phyloP scores from a whole-genome alignment of 805 yeast species.

The Candida manassasensis region DNA sequence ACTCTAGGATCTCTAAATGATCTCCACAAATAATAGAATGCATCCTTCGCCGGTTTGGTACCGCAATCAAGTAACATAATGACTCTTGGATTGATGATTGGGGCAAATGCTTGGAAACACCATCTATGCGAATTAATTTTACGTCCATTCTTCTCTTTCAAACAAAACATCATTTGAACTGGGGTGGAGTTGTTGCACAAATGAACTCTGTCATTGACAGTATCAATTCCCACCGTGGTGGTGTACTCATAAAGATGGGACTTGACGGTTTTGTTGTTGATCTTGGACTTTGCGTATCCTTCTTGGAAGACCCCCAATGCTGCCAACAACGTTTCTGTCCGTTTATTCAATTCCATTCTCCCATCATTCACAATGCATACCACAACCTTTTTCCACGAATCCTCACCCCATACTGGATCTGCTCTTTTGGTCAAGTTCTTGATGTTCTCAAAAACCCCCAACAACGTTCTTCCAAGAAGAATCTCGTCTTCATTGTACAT shows the following conservation, averaged over 20 bases:
- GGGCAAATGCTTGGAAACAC: slow-evolving; percentile 92
- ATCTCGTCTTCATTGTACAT: slow-evolving; percentile 88
- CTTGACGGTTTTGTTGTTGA: slow-evolving; percentile 74
- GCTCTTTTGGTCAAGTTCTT: slow-evolving; percentile 63
- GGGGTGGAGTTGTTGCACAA: slow-evolving; percentile 69
- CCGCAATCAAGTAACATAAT: slow-evolving; percentile 90
- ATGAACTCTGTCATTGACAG: slow-evolving; percentile 61
- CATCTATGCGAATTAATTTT: slow-evolving; percentile 95
- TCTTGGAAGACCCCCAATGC: slow-evolving; percentile 92
- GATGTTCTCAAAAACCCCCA: slow-evolving; percentile 87
- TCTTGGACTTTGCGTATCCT: slow-evolving; percentile 89
- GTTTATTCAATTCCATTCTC: slow-evolving; percentile 72
- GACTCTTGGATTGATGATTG: slow-evolving; percentile 74
- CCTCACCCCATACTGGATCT: slow-evolving; percentile 84
- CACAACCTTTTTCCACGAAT: slow-evolving; percentile 91
- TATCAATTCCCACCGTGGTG: slow-evolving; percentile 79
- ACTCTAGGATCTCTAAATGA: slow-evolving; percentile 75
- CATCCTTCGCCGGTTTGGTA: slow-evolving; percentile 80
- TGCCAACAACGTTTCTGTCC: slow-evolving; percentile 74
- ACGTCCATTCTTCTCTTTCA: slow-evolving; percentile 83
- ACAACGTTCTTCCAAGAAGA: slow-evolving; percentile 75
- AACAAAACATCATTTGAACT: slow-evolving; percentile 81
- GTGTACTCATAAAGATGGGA: slow-evolving; percentile 94
- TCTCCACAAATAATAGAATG: slow-evolving; percentile 87
- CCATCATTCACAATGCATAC: slow-evolving; percentile 92